Evolutionary conservation across 2,329 filamentous ascomycete species (phyloP), one percentile per base, ranked within the genome.

Genomic region (Talaromyces pinophilus): DNA sequence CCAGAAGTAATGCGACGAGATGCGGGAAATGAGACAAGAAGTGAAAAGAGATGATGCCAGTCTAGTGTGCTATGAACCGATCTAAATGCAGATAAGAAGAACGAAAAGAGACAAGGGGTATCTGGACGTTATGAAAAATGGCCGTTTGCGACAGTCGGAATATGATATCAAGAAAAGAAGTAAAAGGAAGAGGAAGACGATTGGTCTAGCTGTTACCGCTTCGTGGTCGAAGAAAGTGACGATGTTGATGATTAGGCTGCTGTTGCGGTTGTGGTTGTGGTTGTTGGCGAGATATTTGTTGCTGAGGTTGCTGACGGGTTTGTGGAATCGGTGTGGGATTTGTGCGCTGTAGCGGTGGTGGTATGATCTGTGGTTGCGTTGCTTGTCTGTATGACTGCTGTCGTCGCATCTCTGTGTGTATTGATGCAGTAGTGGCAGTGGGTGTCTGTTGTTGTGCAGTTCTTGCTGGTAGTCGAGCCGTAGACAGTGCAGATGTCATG

Each of bases 1-100:
- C 28, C 28, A n/a, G 33, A 33, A 33, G 1, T 7, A n/a, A 52
- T 8, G 17, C 25, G 17, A 54, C 28, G 28, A 7, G 19, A 28
- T 50, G 19, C 19, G 19, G 13, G 11, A 30, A n/a, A n/a, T n/a
- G 30, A 30, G 15, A 17, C 15, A 54, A n/a, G 6, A 30, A 52
- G 11, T 7, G 11, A 25, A 25, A 13, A 19, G 4, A 55, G 2
- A 35, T 55, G 5, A 35, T 55, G 52, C 17, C 30, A 55, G 30
- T 22, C 30, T 55, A 55, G 10, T 3, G 22, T 35, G 52, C 3
- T 35, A 35, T 35, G 30, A 55, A 19, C 28, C n/a, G 17, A 55
- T 55, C 5, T 55, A 55, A 55, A 55, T 54, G 50, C 50, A 33
- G 28, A 54, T n/a, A 19, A 33, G 15, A 54, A 54, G 28, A 35